These are phyloP conservation scores for Citrus inodora DNA, from an alignment of 345 rosid genomes.

Conservation along the genomic window DNA sequence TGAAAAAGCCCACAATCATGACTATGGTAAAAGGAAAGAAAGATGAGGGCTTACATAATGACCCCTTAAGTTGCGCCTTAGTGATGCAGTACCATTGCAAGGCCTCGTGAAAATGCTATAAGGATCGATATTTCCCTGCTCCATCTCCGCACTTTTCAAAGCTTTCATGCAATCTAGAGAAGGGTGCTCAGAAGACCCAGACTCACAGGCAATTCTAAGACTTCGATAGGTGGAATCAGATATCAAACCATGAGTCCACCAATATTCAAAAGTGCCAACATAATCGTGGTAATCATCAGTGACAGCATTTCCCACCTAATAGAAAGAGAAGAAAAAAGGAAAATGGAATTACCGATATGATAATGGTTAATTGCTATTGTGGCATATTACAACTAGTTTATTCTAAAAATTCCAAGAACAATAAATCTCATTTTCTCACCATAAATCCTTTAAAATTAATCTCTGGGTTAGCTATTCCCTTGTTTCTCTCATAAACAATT, in stretches of 20 bases:
- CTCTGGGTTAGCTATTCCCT: conserved; percentile 54
- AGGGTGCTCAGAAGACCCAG: conserved; percentile 65
- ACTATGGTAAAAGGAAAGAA: neutral
- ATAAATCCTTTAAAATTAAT: conserved; percentile 93
- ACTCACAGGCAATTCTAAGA: conserved; percentile 50
- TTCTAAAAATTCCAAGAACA: neutral
- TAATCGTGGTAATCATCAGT: conserved; percentile 87
- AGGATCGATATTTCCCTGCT: conserved; percentile 81
- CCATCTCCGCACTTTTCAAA: conserved; percentile 47
- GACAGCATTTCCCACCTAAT: conserved; percentile 92
- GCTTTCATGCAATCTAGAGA: conserved; percentile 62
- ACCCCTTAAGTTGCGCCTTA: conserved; percentile 54
- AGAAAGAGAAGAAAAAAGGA: neutral
- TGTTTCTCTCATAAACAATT: conserved; percentile 63
- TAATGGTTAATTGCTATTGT: conserved; percentile 1
- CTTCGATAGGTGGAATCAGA: conserved; percentile 76
- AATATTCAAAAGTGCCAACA: conserved; percentile 83
- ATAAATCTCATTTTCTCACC: conserved; percentile 37
- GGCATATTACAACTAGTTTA: neutral
- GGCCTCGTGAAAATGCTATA: conserved; percentile 83
- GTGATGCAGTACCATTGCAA: conserved; percentile 54
- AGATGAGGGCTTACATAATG: conserved; percentile 60
- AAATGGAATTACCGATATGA: neutral
- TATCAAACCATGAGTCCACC: conserved; percentile 97
- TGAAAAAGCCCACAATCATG: neutral